Conservation (phyloP, 768 basidiomycete species). For the Omphalotus guepiniiformis region DNA sequence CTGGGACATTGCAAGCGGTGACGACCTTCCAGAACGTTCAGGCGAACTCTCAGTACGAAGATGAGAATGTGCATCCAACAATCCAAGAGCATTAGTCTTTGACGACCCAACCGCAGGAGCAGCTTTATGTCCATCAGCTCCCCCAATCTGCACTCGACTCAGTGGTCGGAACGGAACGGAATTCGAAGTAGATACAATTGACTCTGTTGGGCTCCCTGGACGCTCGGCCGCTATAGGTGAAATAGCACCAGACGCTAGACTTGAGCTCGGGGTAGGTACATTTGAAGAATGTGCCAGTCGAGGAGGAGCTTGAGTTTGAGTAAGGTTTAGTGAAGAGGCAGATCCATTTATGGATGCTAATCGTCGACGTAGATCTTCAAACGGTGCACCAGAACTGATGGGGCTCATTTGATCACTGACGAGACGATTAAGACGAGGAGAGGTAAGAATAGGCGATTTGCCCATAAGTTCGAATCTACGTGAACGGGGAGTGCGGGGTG, state of each 20-base stretch:
- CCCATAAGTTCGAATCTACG: constrained; percentile 37
- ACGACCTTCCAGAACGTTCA: constrained; percentile 72
- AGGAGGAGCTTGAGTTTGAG: constrained; percentile 38
- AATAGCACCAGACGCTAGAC: constrained; percentile 26
- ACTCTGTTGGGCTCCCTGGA: constrained; percentile 80
- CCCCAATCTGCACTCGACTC: constrained; percentile 66
- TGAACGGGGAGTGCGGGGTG: constrained; percentile 36
- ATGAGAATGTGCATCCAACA: constrained; percentile 73
- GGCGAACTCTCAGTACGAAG: constrained; percentile 63
- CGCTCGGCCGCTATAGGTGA: constrained; percentile 40
- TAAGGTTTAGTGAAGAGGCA: constrained; percentile 52
- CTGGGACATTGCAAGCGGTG: constrained; percentile 63
- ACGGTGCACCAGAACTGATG: constrained; percentile 46
- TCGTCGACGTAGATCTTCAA: constrained; percentile 75
- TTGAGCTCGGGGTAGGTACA: constrained; percentile 18
- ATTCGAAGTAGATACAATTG: constrained; percentile 67
- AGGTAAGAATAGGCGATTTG: constrained; percentile 42
- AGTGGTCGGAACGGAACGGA: constrained; percentile 54
- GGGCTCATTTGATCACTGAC: constrained; percentile 41
- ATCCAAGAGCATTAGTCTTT: constrained; percentile 75
- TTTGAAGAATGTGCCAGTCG: constrained; percentile 39
- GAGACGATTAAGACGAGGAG: constrained; percentile 43
- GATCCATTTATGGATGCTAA: constrained; percentile 76
- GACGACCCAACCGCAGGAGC: constrained; percentile 88
- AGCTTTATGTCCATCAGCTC: constrained; percentile 70